Evolutionary conservation across 805 yeast species (phyloP).

Genomic region (Citeromyces nyonsensis): DNA sequence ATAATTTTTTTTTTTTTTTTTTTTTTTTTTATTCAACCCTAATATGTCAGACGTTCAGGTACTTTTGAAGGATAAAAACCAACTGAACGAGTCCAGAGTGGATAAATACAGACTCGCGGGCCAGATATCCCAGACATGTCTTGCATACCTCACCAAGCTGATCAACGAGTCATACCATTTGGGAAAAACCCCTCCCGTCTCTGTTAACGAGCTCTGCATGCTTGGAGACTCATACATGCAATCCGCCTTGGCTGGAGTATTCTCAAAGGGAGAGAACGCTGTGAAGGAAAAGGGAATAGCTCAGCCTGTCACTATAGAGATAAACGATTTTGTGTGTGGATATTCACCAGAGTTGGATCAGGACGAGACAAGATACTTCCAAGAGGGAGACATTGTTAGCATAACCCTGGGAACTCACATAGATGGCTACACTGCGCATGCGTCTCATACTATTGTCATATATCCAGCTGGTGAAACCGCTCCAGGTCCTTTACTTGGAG

Average conservation of each 20-base stretch:
- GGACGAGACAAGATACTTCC: conserved; percentile 25
- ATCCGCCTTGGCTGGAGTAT: conserved; percentile 42
- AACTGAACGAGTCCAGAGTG: conserved; percentile 40
- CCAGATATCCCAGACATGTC: conserved; percentile 72
- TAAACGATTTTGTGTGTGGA: conserved; percentile 63
- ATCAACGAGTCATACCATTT: conserved; percentile 66
- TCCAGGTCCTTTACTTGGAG: conserved; percentile 68
- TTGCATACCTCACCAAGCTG: conserved; percentile 46
- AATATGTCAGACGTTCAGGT: conserved; percentile 42
- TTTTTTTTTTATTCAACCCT: not conserved
- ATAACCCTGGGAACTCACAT: conserved; percentile 80
- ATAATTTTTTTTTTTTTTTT: not conserved
- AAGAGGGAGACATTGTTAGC: conserved; percentile 76
- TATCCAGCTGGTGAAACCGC: conserved; percentile 50
- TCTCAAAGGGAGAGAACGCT: conserved; percentile 29
- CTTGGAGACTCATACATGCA: conserved; percentile 66
- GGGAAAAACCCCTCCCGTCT: conserved; percentile 26
- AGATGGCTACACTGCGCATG: conserved; percentile 86
- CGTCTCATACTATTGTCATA: conserved; percentile 76
- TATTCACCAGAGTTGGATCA: conserved; percentile 80
- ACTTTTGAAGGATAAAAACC: conserved; percentile 58
- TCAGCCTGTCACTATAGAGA: conserved; percentile 79
- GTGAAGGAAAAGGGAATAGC: conserved; percentile 87
- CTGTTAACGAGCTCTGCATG: conserved; percentile 62
- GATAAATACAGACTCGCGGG: conserved; percentile 87